Conservation (phyloP, 805 yeast genomes). For the Zygotorulaspora chibaensis region DNA sequence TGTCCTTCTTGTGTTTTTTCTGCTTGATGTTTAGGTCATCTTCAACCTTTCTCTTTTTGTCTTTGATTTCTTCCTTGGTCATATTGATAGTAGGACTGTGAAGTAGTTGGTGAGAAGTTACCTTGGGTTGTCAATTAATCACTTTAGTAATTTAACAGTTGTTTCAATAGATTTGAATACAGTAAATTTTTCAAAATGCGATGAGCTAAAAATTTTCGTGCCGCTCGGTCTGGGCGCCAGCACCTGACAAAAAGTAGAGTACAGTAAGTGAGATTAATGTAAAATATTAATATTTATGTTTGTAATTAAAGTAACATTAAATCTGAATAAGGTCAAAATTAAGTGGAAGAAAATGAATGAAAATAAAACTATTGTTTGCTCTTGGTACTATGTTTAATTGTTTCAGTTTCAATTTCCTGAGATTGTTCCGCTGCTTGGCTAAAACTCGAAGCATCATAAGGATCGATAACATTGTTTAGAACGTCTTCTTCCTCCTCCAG, state of each 20-base stretch:
- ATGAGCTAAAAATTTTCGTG: slow-evolving; percentile 17
- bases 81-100: too few relatives aligned
- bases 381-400: background rate
- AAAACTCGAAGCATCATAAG: slow-evolving; percentile 4
- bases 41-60: slow-evolving; percentile 39
- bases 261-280: background rate
- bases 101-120: too few relatives aligned
- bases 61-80: slow-evolving; percentile 38
- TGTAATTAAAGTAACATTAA: background rate
- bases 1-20: slow-evolving; percentile 35
- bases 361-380: background rate
- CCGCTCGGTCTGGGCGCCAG: background rate
- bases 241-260: background rate
- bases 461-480: slow-evolving; percentile 5
- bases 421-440: slow-evolving; percentile 2
- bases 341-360: slow-evolving; percentile 2
- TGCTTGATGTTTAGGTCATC: slow-evolving; percentile 30
- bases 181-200: slow-evolving; percentile 3
- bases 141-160: too few relatives aligned
- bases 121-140: too few relatives aligned
- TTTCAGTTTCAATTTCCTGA: slow-evolving; percentile 1
- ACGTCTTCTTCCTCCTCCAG: slow-evolving; percentile 26
- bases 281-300: background rate
- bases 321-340: background rate
- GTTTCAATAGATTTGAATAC: background rate